These are phyloP conservation scores for Cercospora sp. DNA, from an alignment of 2,329 filamentous ascomycete species.

Conservation along the genomic window DNA sequence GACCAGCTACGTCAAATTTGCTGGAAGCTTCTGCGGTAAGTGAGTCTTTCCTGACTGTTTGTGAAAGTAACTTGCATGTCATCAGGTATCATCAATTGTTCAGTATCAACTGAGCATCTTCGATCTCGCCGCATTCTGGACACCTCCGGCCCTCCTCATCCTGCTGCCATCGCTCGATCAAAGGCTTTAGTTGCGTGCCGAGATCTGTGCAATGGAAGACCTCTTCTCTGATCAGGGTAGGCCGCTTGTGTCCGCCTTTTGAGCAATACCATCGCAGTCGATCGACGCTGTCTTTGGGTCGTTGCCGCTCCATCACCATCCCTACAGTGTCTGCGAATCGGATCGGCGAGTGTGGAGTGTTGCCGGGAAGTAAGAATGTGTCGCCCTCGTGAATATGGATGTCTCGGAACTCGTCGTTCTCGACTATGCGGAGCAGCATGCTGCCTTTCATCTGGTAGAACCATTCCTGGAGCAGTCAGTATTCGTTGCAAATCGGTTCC, in stretches of 20 bases:
- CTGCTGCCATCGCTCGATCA: conserved; percentile 76
- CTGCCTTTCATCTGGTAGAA: conserved; percentile 94
- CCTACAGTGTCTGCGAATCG: conserved; percentile 93
- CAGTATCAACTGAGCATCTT: conserved; percentile 15
- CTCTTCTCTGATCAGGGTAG: conserved; percentile 72
- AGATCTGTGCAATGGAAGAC: conserved; percentile 85
- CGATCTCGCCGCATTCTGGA: conserved; percentile 62
- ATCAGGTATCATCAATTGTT: not conserved
- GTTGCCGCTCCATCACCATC: conserved; percentile 82
- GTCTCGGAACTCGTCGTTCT: conserved; percentile 70
- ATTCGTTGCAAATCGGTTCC: not conserved
- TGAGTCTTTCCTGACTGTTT: not conserved
- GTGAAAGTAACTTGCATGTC: not conserved
- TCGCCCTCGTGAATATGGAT: conserved; percentile 89
- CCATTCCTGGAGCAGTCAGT: conserved; percentile 66
- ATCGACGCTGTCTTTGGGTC: conserved; percentile 71
- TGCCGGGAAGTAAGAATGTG: conserved; percentile 85
- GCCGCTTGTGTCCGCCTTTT: conserved; percentile 52
- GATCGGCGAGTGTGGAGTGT: conserved; percentile 92
- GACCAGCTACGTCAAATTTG: not conserved
- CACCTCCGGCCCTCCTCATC: conserved; percentile 72
- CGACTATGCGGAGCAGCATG: conserved; percentile 91
- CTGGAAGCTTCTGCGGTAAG: not conserved
- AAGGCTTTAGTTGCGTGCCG: conserved; percentile 89
- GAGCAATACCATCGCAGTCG: conserved; percentile 88